phyloP scores from a whole-genome alignment of 1,139 yeast species.

The Suhomyces coccinellae region DNA sequence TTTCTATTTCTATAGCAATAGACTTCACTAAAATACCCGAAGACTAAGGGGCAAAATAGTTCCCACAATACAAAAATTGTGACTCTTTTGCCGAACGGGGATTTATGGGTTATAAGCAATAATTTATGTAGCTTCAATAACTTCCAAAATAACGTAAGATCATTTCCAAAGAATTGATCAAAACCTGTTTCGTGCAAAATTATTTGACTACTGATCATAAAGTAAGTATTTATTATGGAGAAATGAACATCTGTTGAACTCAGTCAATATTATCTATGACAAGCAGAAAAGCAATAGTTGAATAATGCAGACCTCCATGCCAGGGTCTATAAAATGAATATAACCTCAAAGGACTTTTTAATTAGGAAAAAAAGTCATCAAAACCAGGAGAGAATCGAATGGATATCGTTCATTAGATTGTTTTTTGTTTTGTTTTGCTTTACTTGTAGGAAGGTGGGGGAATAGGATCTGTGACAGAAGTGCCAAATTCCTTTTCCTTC shows the following conservation, averaged over 20 bases:
- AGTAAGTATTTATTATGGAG: conserved; percentile 2
- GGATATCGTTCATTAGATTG: not conserved
- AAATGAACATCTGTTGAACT: conserved; percentile 12
- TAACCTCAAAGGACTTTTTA: conserved; percentile 9
- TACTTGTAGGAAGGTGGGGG: not conserved
- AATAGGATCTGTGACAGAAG: no score
- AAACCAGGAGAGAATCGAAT: conserved; percentile 12
- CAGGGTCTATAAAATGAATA: conserved; percentile 7
- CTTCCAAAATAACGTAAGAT: no score
- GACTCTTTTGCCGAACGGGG: no score
- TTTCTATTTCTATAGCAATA: no score
- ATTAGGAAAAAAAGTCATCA: conserved; percentile 10
- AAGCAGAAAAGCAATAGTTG: not conserved
- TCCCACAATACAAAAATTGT: no score
- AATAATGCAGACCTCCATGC: not conserved
- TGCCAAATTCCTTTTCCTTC: not conserved
- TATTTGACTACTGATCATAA: no score
- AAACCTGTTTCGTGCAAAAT: no score
- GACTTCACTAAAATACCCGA: no score
- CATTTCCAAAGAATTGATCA: no score
- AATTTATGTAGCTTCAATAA: no score
- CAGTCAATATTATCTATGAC: conserved; percentile 3
- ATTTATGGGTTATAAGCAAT: no score
- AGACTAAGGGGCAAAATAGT: no score
- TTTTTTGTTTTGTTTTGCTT: not conserved